Conservation (phyloP, 345 rosid species). For the Pseudoturritis turrita region DNA sequence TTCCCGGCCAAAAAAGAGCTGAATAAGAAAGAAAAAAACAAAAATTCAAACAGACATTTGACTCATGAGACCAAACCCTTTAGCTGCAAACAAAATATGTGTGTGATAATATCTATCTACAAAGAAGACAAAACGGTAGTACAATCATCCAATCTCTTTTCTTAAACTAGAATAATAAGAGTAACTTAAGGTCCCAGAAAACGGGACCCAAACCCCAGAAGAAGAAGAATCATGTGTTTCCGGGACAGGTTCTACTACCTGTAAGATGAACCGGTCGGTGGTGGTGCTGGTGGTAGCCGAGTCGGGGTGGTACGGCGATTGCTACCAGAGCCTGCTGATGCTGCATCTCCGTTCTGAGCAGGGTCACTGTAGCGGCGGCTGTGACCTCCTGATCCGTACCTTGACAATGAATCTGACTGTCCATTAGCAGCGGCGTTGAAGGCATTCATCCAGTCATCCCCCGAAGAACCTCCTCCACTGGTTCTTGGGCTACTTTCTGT, state of each 20-base stretch:
- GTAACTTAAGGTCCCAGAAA: constrained; percentile 16
- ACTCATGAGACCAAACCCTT: constrained; percentile 18
- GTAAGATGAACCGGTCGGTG: constrained; percentile 52
- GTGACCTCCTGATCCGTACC: constrained; percentile 51
- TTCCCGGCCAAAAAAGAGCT: not conserved
- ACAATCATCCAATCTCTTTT: constrained; percentile 15
- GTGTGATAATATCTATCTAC: constrained; percentile 29
- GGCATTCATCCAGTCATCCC: constrained; percentile 97
- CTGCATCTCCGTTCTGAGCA: constrained; percentile 66
- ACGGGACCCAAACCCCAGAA: constrained; percentile 15
- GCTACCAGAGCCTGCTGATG: constrained; percentile 41
- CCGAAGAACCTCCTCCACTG: constrained; percentile 45
- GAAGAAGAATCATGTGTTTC: constrained; percentile 10
- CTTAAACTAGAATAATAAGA: constrained; percentile 18
- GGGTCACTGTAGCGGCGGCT: constrained; percentile 71
- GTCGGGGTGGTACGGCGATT: constrained; percentile 74
- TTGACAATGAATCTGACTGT: constrained; percentile 34
- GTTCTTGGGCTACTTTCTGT: constrained; percentile 87
- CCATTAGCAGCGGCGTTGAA: constrained; percentile 88
- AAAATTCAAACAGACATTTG: constrained; percentile 9
- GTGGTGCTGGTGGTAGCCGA: constrained; percentile 88
- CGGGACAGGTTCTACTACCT: constrained; percentile 40
- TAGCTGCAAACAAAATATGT: not conserved
- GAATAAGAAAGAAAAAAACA: not conserved
- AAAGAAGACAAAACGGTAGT: constrained; percentile 19